These are phyloP conservation scores for Tuber melanosporum DNA, from an alignment of 495 filamentous ascomycete genomes.

Conservation along the genomic window DNA sequence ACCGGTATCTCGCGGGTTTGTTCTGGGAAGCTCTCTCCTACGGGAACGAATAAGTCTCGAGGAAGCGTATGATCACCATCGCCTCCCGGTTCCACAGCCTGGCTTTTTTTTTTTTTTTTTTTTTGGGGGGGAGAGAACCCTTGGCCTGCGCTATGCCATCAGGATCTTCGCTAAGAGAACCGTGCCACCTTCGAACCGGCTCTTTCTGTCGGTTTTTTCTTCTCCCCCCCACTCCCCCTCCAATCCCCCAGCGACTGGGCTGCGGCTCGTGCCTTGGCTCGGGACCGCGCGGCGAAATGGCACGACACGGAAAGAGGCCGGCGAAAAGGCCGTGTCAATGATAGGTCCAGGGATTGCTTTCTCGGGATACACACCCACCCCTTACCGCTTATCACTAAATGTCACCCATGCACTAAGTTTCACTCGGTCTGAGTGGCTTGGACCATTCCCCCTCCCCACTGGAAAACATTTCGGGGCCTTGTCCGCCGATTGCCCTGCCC, in stretches of 20 bases:
- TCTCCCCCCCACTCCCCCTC: not conserved
- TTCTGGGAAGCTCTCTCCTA: not conserved
- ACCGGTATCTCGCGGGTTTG: not conserved
- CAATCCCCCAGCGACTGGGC: not conserved
- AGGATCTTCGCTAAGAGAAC: conserved; percentile 1
- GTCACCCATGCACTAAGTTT: not conserved
- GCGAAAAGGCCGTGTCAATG: conserved; percentile 5
- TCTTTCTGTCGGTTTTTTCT: not conserved
- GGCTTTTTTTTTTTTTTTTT: not conserved
- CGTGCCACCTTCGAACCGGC: not conserved
- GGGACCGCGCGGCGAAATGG: not conserved
- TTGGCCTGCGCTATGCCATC: not conserved
- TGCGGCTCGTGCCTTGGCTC: not conserved
- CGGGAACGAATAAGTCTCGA: not conserved
- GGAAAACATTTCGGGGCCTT: not conserved
- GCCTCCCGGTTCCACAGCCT: not conserved
- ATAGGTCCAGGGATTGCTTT: not conserved
- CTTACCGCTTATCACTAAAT: not conserved
- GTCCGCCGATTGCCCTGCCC: not conserved
- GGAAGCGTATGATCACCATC: not conserved
- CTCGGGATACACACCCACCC: not conserved
- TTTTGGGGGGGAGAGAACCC: not conserved
- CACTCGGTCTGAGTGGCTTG: not conserved
- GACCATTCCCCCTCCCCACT: not conserved
- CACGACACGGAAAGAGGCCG: not conserved